Base-by-base conservation (phyloP, 2,329 filamentous ascomycete species). In the Cladosporium colombiae region DNA sequence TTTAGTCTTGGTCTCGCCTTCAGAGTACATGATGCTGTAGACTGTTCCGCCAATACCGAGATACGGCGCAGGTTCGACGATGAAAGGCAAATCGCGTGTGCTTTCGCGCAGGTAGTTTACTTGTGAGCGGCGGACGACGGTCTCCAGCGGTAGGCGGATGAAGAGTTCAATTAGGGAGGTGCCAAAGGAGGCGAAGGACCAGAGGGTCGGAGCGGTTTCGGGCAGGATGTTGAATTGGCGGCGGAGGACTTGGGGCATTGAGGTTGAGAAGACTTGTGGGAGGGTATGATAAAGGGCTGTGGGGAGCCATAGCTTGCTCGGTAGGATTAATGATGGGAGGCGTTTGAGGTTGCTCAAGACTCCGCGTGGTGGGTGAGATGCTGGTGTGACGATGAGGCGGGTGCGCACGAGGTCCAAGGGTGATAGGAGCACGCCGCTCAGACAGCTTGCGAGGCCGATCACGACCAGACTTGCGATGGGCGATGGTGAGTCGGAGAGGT, bases 351-450 rank as follows among this genome's bases (percentile, higher is more conserved):
- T 89, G 7, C 90, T 87, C 52, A 97, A 81, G 5, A 96, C 91
- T 44, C 91, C 90, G 68, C 93, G 89, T 8, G 92, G 89, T 11
- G 87, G 86, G 59, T 88, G 86, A 18, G 87, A 86, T n/a, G 88
- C 88, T 18, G 75, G 76, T 0, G 94, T 96, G 65, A 97, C 83
- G 71, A 98, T 92, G 44, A 98, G 85, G 72, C 86, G 86, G 59
- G 94, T 98, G 71, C 95, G 89, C 53, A 97, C 89, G 35, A 97
- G 87, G 76, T 99, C 95, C 55, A 99, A 83, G 0, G 95, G 95
- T 1, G 93, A 88, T 16, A 99, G 87, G 27, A 93, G 82, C 11
- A 97, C 81, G 5, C 92, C 92, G 0, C 94, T 92, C 53, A 89
- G 78, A 5, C 85, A 86, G 6, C 89, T 86, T 2, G 88, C 86